Evolutionary conservation across 371 early-diverging fungal species (phyloP).

Genomic region (Paraphysoderma sedebokerense): DNA sequence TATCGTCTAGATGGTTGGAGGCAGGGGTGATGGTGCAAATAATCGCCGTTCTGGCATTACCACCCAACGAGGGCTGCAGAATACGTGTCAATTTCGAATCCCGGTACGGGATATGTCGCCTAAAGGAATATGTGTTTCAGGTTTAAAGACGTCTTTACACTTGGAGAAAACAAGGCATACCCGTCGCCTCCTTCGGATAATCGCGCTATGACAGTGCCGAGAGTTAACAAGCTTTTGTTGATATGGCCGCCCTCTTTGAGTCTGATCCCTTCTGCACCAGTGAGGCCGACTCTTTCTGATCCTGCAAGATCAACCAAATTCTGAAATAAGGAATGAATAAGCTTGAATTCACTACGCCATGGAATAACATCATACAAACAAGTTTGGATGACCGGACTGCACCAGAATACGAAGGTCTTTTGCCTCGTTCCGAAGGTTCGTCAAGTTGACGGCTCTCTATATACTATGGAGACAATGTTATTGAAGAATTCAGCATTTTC

Average conservation of each 20-base stretch:
- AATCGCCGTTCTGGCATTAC: constrained; percentile 56
- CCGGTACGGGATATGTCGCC: constrained; percentile 63
- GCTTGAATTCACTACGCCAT: no score
- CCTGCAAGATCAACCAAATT: constrained; percentile 91
- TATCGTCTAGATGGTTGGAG: constrained; percentile 42
- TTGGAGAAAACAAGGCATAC: no score
- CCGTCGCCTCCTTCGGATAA: constrained; percentile 33
- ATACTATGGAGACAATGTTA: no score
- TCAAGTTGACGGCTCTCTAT: no score
- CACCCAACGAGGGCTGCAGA: constrained; percentile 61
- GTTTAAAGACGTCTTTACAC: constrained; percentile 3
- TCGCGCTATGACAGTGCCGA: constrained; percentile 80
- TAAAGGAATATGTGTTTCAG: constrained; percentile 2
- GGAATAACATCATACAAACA: no score
- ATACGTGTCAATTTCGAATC: constrained; percentile 83
- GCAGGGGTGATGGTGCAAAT: constrained; percentile 63
- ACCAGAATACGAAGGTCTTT: neutral
- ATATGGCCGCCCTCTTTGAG: constrained; percentile 87
- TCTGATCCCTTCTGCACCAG: constrained; percentile 48
- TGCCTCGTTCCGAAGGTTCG: constrained; percentile 6
- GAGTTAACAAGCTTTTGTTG: constrained; percentile 73
- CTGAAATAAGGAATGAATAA: neutral
- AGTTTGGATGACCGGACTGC: no score
- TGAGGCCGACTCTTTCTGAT: constrained; percentile 71
- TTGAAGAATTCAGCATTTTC: no score